These are phyloP conservation scores for Saccharomycopsis schoenii DNA, from an alignment of 805 yeast genomes.

Conservation along the genomic window DNA sequence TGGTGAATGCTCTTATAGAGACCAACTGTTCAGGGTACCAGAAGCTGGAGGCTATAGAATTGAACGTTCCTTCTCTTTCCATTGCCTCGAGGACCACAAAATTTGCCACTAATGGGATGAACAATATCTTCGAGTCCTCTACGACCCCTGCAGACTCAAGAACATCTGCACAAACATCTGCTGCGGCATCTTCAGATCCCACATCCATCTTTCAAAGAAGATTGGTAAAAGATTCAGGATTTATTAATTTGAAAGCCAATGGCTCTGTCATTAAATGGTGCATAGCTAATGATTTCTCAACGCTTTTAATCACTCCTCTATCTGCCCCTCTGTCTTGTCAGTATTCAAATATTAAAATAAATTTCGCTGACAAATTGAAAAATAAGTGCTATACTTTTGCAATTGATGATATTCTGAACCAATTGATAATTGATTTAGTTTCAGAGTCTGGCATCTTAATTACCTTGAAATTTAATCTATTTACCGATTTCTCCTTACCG, in stretches of 20 bases:
- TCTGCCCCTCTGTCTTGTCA: background rate
- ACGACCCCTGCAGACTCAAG: background rate
- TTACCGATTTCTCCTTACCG: conserved; percentile 30
- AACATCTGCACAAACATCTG: background rate
- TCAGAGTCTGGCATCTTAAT: conserved; percentile 42
- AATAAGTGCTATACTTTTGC: conserved; percentile 30
- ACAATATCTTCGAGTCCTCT: background rate
- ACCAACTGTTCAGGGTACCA: background rate
- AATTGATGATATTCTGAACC: conserved; percentile 23
- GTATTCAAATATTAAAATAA: conserved; percentile 20
- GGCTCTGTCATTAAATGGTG: background rate
- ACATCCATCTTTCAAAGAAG: background rate
- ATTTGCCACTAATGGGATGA: background rate
- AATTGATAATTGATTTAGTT: conserved; percentile 44
- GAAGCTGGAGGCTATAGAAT: background rate
- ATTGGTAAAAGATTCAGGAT: background rate
- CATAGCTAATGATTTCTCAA: conserved; percentile 18
- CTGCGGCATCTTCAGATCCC: background rate
- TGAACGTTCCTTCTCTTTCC: background rate
- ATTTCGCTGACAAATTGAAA: conserved; percentile 30
- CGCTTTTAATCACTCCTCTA: conserved; percentile 20
- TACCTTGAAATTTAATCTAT: conserved; percentile 35
- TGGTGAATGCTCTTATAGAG: background rate
- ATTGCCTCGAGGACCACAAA: background rate
- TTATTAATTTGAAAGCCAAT: background rate